A percentile compares a stretch with the other conserved stretches of the same genome.
Conservation (phyloP, 106 monocot species). For the Dioscorea dumetorum region DNA sequence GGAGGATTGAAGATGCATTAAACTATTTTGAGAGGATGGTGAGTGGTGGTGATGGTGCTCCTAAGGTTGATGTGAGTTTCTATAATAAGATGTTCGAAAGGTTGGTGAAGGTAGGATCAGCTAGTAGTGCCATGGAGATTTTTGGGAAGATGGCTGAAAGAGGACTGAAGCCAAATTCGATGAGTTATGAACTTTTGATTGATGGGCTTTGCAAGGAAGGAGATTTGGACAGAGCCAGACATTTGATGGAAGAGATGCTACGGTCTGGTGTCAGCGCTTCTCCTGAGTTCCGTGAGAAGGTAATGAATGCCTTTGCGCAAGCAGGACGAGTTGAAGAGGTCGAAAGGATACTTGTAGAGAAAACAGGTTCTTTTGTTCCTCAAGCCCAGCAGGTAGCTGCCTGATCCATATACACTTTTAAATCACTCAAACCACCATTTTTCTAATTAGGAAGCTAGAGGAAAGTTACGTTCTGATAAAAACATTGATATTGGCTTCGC, state of each 20-base stretch:
- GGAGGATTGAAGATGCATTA: conserved; percentile 52
- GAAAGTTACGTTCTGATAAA: too few relatives aligned
- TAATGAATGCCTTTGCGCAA: conserved; percentile 38
- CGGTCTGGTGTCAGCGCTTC: conserved; percentile 18
- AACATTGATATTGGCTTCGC: too few relatives aligned
- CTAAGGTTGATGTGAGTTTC: conserved; percentile 41
- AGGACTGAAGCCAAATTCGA: conserved; percentile 34
- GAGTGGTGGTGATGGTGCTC: conserved; percentile 31
- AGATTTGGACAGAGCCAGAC: conserved; percentile 35
- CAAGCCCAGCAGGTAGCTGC: conserved; percentile 5
- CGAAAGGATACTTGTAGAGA: conserved; percentile 23
- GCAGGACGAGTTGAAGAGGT: conserved; percentile 50
- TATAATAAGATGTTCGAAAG: conserved; percentile 73
- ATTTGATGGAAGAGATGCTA: conserved; percentile 58
- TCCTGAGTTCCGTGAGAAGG: conserved; percentile 28
- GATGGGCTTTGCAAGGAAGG: conserved; percentile 48
- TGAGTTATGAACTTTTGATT: conserved; percentile 52
- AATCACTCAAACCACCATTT: neutral
- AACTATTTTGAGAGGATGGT: conserved; percentile 55
- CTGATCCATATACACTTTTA: neutral
- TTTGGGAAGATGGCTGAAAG: conserved; percentile 59
- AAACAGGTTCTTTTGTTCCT: conserved; percentile 1
- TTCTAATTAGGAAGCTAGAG: neutral
- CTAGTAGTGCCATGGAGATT: conserved; percentile 44
- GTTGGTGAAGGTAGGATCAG: conserved; percentile 49